Evolutionary conservation across 345 rosid genomes (phyloP).

Genomic region (Eucalyptus tenuipes): DNA sequence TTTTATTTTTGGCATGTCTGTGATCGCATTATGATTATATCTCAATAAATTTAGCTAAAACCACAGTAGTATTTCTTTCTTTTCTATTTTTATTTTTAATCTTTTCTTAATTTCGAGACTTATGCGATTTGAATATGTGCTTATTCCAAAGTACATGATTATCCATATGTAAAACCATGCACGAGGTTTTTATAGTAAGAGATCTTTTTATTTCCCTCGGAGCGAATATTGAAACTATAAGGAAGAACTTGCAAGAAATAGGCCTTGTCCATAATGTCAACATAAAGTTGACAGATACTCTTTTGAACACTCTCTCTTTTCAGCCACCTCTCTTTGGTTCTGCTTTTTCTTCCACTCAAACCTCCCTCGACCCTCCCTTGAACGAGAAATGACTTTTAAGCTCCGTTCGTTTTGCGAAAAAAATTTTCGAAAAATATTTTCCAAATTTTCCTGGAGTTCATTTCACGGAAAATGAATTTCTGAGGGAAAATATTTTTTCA

Average conservation of each 20-base stretch:
- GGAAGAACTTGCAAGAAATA: not conserved
- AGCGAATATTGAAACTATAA: not conserved
- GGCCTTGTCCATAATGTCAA: not conserved
- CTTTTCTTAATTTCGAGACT: not conserved
- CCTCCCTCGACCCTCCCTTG: not conserved
- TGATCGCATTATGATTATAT: not conserved
- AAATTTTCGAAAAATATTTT: no score
- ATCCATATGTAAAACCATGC: not conserved
- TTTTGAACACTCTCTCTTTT: not conserved
- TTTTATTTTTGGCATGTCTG: not conserved
- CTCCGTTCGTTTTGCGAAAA: no score
- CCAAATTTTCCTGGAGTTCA: no score
- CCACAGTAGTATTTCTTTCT: not conserved
- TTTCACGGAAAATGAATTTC: no score
- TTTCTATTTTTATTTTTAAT: no score
- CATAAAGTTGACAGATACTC: not conserved
- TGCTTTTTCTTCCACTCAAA: not conserved
- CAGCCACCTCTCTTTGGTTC: not conserved
- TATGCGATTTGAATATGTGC: not conserved
- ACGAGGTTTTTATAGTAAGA: not conserved
- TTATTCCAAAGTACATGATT: not conserved
- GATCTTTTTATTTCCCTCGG: not conserved
- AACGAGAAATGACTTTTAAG: not conserved
- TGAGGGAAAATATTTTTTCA: no score
- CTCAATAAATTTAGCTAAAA: not conserved